Conservation (phyloP, 441 rosid genomes). For the Croton setiger region DNA sequence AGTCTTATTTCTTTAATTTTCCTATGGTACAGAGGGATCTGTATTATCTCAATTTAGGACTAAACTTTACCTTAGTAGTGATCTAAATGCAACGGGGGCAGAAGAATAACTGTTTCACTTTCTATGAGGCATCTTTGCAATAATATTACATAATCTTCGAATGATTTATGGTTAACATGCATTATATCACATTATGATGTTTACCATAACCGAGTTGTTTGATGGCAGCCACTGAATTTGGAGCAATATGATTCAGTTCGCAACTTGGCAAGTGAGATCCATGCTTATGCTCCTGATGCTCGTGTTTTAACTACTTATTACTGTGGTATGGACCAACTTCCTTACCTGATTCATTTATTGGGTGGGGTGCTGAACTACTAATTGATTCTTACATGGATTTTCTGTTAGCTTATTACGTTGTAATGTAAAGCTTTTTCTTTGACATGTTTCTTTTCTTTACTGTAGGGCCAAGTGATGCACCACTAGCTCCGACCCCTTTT, state of each 20-base stretch:
- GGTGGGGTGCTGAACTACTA: background rate
- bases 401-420: conserved; percentile 5
- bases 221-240: conserved; percentile 80
- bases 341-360: conserved; percentile 8
- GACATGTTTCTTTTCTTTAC: conserved; percentile 21
- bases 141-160: background rate
- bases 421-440: conserved; percentile 1
- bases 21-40: background rate
- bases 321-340: conserved; percentile 51
- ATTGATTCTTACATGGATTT: conserved; percentile 4
- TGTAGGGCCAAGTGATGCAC: conserved; percentile 84
- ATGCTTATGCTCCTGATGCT: conserved; percentile 90
- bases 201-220: conserved; percentile 25
- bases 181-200: conserved; percentile 7
- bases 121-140: background rate
- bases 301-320: conserved; percentile 93
- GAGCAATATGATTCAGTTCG: conserved; percentile 80
- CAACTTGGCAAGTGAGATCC: conserved; percentile 80
- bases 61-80: background rate
- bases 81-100: background rate
- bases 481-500: conserved; percentile 86
- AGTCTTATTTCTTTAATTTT: background rate
- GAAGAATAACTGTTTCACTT: background rate
- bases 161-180: background rate
- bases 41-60: background rate